A percentile compares a stretch with the other conserved stretches of the same genome.
These are phyloP conservation scores for Entomortierella parvispora DNA, from an alignment of 192 early-diverging fungal species.

Conservation along the genomic window DNA sequence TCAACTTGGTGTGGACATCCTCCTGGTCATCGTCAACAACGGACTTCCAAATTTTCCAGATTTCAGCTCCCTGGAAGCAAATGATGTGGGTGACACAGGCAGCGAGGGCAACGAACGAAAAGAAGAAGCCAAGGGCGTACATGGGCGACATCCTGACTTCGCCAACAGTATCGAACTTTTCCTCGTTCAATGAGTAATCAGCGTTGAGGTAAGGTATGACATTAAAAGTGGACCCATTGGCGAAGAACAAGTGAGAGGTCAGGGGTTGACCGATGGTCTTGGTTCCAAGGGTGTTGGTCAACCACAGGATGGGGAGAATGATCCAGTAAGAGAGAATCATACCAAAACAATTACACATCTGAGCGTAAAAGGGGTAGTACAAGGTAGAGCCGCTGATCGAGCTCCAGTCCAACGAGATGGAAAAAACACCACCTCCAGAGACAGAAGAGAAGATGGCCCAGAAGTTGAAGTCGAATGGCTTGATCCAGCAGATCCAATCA, in stretches of 20 bases:
- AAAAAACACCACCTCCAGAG: slow-evolving; percentile 36
- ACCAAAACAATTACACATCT: slow-evolving; percentile 6
- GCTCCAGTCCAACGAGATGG: slow-evolving; percentile 49
- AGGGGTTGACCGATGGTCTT: slow-evolving; percentile 13
- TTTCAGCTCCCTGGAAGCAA: slow-evolving; percentile 68
- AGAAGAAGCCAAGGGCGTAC: slow-evolving; percentile 56
- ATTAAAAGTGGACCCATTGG: not conserved
- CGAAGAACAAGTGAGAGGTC: not conserved
- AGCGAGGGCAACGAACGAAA: slow-evolving; percentile 63
- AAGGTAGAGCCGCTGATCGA: slow-evolving; percentile 19
- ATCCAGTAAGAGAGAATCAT: slow-evolving; percentile 48
- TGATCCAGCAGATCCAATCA: slow-evolving; percentile 54
- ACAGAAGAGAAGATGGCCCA: slow-evolving; percentile 46
- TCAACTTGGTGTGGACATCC: slow-evolving; percentile 68
- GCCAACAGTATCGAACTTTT: slow-evolving; percentile 50
- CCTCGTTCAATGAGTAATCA: slow-evolving; percentile 29
- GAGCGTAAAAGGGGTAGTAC: slow-evolving; percentile 12
- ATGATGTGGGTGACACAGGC: slow-evolving; percentile 61
- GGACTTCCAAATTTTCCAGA: slow-evolving; percentile 47
- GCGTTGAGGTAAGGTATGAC: slow-evolving; percentile 50
- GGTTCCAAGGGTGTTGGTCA: slow-evolving; percentile 38
- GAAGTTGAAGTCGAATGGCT: slow-evolving; percentile 23
- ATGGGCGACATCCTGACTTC: slow-evolving; percentile 36
- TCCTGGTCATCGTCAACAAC: slow-evolving; percentile 12
- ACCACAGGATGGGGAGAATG: slow-evolving; percentile 38